These are phyloP conservation scores for Spizellomyces sp. DNA, from an alignment of 192 early-diverging fungal genomes.

Conservation along the genomic window DNA sequence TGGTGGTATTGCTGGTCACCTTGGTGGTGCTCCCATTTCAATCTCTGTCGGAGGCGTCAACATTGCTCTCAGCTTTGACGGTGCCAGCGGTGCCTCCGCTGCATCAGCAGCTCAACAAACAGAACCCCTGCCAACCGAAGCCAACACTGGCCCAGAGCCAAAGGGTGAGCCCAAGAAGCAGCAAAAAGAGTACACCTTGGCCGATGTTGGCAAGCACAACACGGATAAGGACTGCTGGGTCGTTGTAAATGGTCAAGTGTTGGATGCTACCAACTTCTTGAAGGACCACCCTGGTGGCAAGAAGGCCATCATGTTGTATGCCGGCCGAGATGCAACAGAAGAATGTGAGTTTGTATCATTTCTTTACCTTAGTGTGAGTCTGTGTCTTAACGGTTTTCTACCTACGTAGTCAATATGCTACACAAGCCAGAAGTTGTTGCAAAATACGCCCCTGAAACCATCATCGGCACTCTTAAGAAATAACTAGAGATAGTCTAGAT, in stretches of 20 bases:
- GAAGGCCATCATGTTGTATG: constrained; percentile 82
- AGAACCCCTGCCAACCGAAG: constrained; percentile 28
- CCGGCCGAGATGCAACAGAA: constrained; percentile 82
- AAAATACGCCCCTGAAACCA: constrained; percentile 58
- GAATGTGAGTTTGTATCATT: constrained; percentile 56
- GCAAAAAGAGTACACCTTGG: constrained; percentile 59
- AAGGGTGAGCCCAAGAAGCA: constrained; percentile 32
- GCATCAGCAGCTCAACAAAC: constrained; percentile 37
- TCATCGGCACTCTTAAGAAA: constrained; percentile 51
- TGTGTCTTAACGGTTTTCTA: neutral
- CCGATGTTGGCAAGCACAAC: constrained; percentile 86
- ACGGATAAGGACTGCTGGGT: constrained; percentile 84
- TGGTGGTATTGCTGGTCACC: constrained; percentile 65
- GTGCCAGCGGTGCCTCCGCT: constrained; percentile 38
- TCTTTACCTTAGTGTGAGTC: constrained; percentile 5
- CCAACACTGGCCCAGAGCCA: constrained; percentile 30
- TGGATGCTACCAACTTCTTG: constrained; percentile 78
- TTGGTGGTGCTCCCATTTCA: constrained; percentile 45
- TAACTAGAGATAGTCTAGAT: neutral
- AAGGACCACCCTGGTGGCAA: constrained; percentile 78
- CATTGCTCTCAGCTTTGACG: constrained; percentile 62
- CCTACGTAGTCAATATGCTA: constrained; percentile 64
- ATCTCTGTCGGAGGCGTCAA: constrained; percentile 65
- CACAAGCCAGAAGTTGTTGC: constrained; percentile 81
- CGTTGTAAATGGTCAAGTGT: constrained; percentile 79